These are phyloP conservation scores for Pulveroboletus frians DNA, from an alignment of 768 basidiomycete genomes.

Conservation along the genomic window DNA sequence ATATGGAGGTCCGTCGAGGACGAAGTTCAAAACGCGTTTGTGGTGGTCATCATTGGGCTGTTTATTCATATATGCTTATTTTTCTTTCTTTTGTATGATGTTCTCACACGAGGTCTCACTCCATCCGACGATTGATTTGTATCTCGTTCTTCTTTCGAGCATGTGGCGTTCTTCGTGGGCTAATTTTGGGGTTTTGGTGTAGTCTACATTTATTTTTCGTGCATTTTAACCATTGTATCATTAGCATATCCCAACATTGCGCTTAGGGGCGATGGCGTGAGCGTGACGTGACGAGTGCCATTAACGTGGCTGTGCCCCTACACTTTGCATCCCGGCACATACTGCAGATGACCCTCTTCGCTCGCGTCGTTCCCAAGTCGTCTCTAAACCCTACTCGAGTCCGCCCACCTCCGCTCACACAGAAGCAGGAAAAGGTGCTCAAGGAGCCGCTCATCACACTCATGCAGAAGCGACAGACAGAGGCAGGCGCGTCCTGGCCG, in stretches of 20 bases:
- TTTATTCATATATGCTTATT: slow-evolving; percentile 25
- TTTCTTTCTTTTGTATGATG: slow-evolving; percentile 26
- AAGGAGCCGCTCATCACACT: slow-evolving; percentile 38
- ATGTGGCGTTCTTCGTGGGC: slow-evolving; percentile 11
- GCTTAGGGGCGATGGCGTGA: too few species aligned
- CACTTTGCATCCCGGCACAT: too few species aligned
- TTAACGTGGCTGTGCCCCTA: too few species aligned
- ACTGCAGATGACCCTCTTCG: slow-evolving; percentile 14
- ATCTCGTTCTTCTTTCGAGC: not conserved
- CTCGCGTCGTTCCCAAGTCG: slow-evolving; percentile 37
- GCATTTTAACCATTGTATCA: slow-evolving; percentile 12
- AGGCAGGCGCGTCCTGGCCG: slow-evolving; percentile 39
- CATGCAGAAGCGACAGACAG: slow-evolving; percentile 37
- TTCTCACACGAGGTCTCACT: slow-evolving; percentile 23
- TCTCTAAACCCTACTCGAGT: slow-evolving; percentile 20
- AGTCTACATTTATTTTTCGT: not conserved
- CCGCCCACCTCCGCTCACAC: slow-evolving; percentile 31
- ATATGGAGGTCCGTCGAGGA: slow-evolving; percentile 20
- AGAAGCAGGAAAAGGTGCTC: slow-evolving; percentile 21
- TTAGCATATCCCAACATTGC: slow-evolving; percentile 1
- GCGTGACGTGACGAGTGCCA: too few species aligned
- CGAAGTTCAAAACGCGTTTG: slow-evolving; percentile 27
- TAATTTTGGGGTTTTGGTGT: not conserved
- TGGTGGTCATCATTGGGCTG: slow-evolving; percentile 22
- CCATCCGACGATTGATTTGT: slow-evolving; percentile 24